Conservation (phyloP, 73 alveolate species). For the Loxodes magnus region DNA sequence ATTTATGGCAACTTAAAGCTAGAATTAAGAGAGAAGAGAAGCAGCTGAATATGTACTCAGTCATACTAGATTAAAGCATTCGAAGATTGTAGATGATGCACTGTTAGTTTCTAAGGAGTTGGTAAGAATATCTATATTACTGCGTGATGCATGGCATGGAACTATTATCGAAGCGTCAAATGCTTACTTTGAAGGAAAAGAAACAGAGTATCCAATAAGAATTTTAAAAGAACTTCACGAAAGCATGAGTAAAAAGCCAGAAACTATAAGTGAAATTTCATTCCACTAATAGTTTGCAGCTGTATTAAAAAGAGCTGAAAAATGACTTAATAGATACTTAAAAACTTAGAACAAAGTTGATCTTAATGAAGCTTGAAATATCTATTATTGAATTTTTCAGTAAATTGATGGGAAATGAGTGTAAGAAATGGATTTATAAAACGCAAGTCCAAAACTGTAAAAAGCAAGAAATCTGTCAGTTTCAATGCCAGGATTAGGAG, state of each 20-base stretch:
- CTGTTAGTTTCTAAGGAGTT: conserved; percentile 80
- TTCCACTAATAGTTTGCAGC: conserved; percentile 81
- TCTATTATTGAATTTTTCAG: conserved; percentile 35
- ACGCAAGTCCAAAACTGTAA: conserved; percentile 47
- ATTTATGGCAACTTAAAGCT: conserved; percentile 83
- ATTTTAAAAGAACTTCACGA: conserved; percentile 71
- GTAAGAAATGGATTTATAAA: conserved; percentile 23
- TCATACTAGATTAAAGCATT: conserved; percentile 59
- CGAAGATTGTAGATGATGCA: conserved; percentile 73
- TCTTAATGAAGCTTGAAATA: conserved; percentile 42
- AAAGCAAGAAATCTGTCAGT: conserved; percentile 46
- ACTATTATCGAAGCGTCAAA: conserved; percentile 91
- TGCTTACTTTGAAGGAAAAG: conserved; percentile 68
- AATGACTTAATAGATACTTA: conserved; percentile 26
- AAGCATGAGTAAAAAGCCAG: conserved; percentile 67
- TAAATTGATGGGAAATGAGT: conserved; percentile 21
- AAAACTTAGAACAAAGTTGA: conserved; percentile 22
- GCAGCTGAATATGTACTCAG: conserved; percentile 72
- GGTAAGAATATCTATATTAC: conserved; percentile 81
- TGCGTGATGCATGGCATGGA: conserved; percentile 90
- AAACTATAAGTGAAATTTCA: conserved; percentile 87
- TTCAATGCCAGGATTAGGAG: conserved; percentile 74
- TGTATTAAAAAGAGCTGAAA: conserved; percentile 81
- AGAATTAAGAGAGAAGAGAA: conserved; percentile 67
- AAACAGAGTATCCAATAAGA: conserved; percentile 53